Base-by-base conservation (phyloP, 768 basidiomycete species). In the Lactarius tabidus region DNA sequence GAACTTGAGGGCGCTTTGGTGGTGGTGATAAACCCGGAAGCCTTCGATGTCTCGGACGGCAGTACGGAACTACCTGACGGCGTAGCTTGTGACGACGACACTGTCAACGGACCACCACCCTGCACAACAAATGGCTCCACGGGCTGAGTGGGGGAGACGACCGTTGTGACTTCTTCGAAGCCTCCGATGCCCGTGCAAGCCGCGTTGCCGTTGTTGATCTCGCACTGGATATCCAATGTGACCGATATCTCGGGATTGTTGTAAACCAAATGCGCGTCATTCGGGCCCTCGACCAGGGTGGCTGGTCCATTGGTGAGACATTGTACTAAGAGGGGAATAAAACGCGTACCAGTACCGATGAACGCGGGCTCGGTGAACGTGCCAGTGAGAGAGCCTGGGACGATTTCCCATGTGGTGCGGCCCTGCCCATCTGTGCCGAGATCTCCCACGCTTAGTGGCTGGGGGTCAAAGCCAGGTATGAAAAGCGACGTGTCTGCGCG, bases 401-500 rank as follows among this genome's bases (percentile, higher is more conserved):
- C 18, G 29, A 65, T 60, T 52, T 60, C 59, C 64, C 59, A 65
- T 28, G 53, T 65, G 33, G 59, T 65, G 28, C 59, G 59, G 48
- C 64, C 64, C 6, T 52, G 51, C 41, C 35, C 52, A n/a, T 60
- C 59, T 54, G 41, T 33, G 9, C 64, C 64, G 20, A 56, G 57
- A 20, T 60, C 45, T 7, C 36, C 23, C 20, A n/a, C 64, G 53
- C 59, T 65, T 33, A 65, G 38, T 20, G 64, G 64, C 58, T 65
- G 59, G 28, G 36, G 36, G 17, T 65, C 64, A 36, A 65, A 65
- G 23, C 59, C 64, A 8, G 64, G 64, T 15, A 60, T 48, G 53
- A 60, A 60, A 28, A 65, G 59, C 2, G 59, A 55, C 26, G 53
- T 48, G 51, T 65, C 59, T 18, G 64, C 64, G 20, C 35, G 51